Base-by-base conservation (phyloP, 345 rosid genomes). In the Turnera subulata region DNA sequence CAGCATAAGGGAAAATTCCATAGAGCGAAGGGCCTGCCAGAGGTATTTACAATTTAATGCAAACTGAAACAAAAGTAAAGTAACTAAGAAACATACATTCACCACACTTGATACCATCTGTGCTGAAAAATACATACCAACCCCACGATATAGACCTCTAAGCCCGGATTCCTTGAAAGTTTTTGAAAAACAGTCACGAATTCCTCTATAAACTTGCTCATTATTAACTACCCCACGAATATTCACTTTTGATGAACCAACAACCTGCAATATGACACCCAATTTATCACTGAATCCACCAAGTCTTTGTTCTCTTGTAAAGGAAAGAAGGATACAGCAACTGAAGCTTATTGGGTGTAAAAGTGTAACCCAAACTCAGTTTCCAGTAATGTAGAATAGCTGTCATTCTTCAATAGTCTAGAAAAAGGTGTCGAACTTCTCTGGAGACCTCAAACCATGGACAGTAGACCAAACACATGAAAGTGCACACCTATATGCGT, bases 1-100 rank as follows among this genome's bases (percentile, higher is more conserved):
- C 98, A 73, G 98, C 96, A 44, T 88, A 91, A 40, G 98, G 98
- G 74, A 91, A 91, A 67, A 88, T 91, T 67, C 98, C 98, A 26
- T 88, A 88, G 29, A 91, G 74, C 13, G 98, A 88, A 60, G 98
- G 98, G 72, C 87, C 98, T 91, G 80, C 53, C 40, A 70, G 59
- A 21, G 32, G 37, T 33, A 20, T 48, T 42, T 53, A 37, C 15
- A 20, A 40, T 46, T 51, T 61, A 69, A 56, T 38, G 55, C 71
- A 66, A 33, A 45, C 50, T 17, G 8, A 52, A 44, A 25, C 20
- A 50, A 55, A 55, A 46, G 46, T 35, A 17, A 52, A 59, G 43
- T 17, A 45, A 42, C 54, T 46, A 50, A 2, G 33, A 33, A 23
- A 18, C 5, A 67, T 26, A 45, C 23, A 55, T 23, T 12, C 7